Conservation (phyloP, 1,284 basidiomycete species). For the Flammula alnicola region DNA sequence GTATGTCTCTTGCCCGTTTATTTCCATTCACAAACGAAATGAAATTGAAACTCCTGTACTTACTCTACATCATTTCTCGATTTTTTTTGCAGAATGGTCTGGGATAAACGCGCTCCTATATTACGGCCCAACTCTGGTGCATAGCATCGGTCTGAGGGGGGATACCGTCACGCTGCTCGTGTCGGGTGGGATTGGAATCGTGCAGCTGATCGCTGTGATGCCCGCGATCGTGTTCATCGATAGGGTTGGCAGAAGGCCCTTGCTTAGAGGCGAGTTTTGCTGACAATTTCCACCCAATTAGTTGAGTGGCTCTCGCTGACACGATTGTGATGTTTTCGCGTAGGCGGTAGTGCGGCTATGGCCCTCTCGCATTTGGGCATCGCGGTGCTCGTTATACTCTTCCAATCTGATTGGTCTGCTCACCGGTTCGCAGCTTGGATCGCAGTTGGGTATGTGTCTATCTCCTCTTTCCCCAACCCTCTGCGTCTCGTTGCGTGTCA, state of each 20-base stretch:
- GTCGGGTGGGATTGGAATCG: slow-evolving; percentile 79
- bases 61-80: not conserved
- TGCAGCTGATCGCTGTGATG: slow-evolving; percentile 76
- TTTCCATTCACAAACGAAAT: too few species aligned
- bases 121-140: slow-evolving; percentile 77
- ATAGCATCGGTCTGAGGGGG: slow-evolving; percentile 59
- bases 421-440: slow-evolving; percentile 65
- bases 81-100: slow-evolving; percentile 67
- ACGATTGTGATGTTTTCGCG: not conserved
- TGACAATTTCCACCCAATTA: too few species aligned
- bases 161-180: slow-evolving; percentile 63
- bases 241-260: slow-evolving; percentile 63
- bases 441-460: slow-evolving; percentile 59
- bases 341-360: slow-evolving; percentile 78
- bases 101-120: slow-evolving; percentile 84
- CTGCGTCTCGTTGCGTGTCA: too few species aligned
- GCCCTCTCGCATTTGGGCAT: slow-evolving; percentile 72
- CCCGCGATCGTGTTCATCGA: slow-evolving; percentile 78
- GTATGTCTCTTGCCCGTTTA: slow-evolving; percentile 48
- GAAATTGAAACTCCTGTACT: not conserved
- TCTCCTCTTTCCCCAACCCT: not conserved
- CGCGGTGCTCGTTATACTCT: slow-evolving; percentile 62
- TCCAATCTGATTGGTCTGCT: slow-evolving; percentile 56
- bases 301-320: too few species aligned
- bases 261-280: slow-evolving; percentile 52